Evolutionary conservation across 225 moss, liverwort and hornwort genomes (phyloP), one percentile per base, ranked within the genome.

Genomic region (Thuidium tamariscinum): DNA sequence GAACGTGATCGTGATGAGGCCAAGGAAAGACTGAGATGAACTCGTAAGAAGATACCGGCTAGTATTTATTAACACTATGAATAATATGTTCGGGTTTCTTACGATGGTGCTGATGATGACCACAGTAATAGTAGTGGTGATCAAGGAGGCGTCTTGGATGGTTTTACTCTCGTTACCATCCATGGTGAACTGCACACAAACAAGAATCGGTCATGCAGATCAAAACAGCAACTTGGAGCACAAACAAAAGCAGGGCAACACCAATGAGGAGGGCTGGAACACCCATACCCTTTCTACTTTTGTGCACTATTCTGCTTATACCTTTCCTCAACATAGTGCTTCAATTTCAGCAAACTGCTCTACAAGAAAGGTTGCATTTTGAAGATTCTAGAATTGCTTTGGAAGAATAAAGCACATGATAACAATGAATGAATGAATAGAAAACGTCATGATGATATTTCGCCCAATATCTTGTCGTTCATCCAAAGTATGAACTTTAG

Each of bases 51-150:
- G n/a, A n/a, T n/a, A n/a, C n/a, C n/a, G n/a, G n/a, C n/a, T n/a
- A n/a, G n/a, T n/a, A n/a, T n/a, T n/a, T n/a, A n/a, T n/a, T n/a
- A n/a, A n/a, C n/a, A n/a, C n/a, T n/a, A n/a, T n/a, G n/a, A n/a
- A n/a, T n/a, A n/a, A n/a, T n/a, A n/a, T n/a, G n/a, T n/a, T n/a
- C n/a, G n/a, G n/a, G n/a, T n/a, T 18, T 11, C 91, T 94, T 87
- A 93, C 92, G 74, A 92, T 89, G 37, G 97, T 96, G 70, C 94
- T 99, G 46, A 91, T 77, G 44, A 99, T 94, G 55, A 99, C 98
- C 69, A 96, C 92, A 64, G 91, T 88, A 51, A 97, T 97, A n/a
- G 98, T 99, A 51, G 91, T 95, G 27, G 95, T 99, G 84, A 95
- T 94, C 66, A 94, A 88, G 29, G 98, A 92, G 49, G 98, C 96